These are phyloP conservation scores for Leucaena leucocephala DNA, from an alignment of 306 rosid species.

Conservation along the genomic window DNA sequence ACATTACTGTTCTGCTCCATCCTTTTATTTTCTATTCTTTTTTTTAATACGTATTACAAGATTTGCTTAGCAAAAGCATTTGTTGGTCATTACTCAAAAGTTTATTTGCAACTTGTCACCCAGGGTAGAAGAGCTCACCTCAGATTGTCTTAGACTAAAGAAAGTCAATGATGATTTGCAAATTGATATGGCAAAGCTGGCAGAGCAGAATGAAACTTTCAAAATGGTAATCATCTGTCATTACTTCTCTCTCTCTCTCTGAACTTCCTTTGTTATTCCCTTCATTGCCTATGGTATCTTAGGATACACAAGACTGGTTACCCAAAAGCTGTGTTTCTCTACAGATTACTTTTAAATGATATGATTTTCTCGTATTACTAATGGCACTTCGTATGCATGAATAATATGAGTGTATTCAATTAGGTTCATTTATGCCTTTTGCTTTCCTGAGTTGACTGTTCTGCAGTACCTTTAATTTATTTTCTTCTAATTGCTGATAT, in stretches of 20 bases:
- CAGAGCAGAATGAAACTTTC: slow-evolving; percentile 62
- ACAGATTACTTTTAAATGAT: slow-evolving; percentile 21
- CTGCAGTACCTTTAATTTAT: slow-evolving; percentile 16
- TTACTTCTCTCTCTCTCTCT: neutral
- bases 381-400: slow-evolving; percentile 13
- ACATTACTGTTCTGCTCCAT: neutral
- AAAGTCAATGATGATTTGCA: slow-evolving; percentile 57
- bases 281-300: slow-evolving; percentile 31
- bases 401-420: slow-evolving; percentile 22
- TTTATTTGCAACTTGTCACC: slow-evolving; percentile 42
- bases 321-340: slow-evolving; percentile 23
- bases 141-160: slow-evolving; percentile 57
- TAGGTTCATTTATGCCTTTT: slow-evolving; percentile 18
- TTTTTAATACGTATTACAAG: neutral
- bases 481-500: slow-evolving; percentile 27
- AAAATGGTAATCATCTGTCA: slow-evolving; percentile 54
- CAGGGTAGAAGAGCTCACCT: slow-evolving; percentile 82
- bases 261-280: slow-evolving; percentile 8
- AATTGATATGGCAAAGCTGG: slow-evolving; percentile 60
- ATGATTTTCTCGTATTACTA: neutral
- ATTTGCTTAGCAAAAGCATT: slow-evolving; percentile 19
- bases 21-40: neutral
- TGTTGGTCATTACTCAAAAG: neutral
- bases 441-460: slow-evolving; percentile 24
- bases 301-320: slow-evolving; percentile 13